A percentile compares a stretch with the other conserved stretches of the same genome.
These are phyloP conservation scores for Casuarina equisetifolia DNA, from an alignment of 306 rosid species.

Conservation along the genomic window DNA sequence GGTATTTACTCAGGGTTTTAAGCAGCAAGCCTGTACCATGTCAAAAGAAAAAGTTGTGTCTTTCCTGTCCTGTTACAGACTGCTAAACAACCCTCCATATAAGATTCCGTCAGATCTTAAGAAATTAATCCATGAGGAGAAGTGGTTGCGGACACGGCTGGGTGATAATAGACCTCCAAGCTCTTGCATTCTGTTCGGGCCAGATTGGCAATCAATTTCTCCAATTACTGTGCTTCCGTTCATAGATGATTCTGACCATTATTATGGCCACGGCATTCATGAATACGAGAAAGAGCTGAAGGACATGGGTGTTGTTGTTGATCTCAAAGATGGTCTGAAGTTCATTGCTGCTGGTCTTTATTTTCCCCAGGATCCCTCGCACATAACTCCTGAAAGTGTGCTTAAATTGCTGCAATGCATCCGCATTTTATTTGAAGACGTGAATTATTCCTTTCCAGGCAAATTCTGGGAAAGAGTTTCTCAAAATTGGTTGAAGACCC, in stretches of 20 bases:
- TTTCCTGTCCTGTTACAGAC: constrained; percentile 52
- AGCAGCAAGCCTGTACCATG: constrained; percentile 36
- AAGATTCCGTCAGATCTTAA: constrained; percentile 34
- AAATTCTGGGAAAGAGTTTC: constrained; percentile 40
- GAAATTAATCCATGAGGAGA: constrained; percentile 7
- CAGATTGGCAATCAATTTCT: constrained; percentile 62
- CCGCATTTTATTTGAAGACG: constrained; percentile 16
- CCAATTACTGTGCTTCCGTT: constrained; percentile 65
- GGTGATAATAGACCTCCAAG: constrained; percentile 48
- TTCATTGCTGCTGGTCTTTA: constrained; percentile 38
- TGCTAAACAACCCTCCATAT: constrained; percentile 22
- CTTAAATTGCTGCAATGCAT: constrained; percentile 59
- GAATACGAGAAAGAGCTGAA: constrained; percentile 55
- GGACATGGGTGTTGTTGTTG: constrained; percentile 49
- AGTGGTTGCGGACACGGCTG: constrained; percentile 62
- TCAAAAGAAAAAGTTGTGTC: constrained; percentile 37
- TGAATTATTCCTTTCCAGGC: constrained; percentile 18
- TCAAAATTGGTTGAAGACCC: constrained; percentile 61
- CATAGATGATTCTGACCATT: constrained; percentile 49
- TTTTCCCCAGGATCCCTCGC: constrained; percentile 41
- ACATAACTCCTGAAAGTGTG: constrained; percentile 39
- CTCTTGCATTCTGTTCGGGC: constrained; percentile 57
- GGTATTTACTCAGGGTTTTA: constrained; percentile 39
- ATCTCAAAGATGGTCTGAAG: constrained; percentile 47
- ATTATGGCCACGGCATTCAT: constrained; percentile 45